A percentile compares a stretch with the other conserved stretches of the same genome.
These are phyloP conservation scores for Scheffersomyces stambukii DNA, from an alignment of 1,139 yeast genomes.

Conservation along the genomic window DNA sequence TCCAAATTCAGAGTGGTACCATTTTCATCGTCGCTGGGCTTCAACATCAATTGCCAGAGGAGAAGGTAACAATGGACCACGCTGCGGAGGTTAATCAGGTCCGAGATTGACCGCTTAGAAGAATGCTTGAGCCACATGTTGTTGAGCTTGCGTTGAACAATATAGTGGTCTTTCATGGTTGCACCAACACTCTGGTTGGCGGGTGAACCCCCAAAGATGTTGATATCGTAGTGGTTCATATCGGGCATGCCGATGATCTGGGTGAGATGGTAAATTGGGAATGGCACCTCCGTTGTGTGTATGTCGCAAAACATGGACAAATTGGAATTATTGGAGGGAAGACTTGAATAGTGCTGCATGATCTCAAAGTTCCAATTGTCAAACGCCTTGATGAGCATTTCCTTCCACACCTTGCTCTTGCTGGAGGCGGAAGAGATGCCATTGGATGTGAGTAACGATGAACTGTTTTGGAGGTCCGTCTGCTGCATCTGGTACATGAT, in stretches of 20 bases:
- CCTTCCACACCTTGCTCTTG: conserved; percentile 54
- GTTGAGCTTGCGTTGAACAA: conserved; percentile 48
- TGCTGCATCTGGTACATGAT: conserved; percentile 75
- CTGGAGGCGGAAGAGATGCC: conserved; percentile 16
- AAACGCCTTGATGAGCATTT: conserved; percentile 56
- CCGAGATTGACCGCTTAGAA: too few relatives aligned
- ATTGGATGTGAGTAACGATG: conserved; percentile 35
- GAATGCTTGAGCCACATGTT: conserved; percentile 42
- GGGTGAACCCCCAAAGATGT: conserved; percentile 78
- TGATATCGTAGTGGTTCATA: conserved; percentile 72
- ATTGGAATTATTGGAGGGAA: conserved; percentile 34
- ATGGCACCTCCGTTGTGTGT: conserved; percentile 16
- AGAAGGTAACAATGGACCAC: conserved; percentile 63
- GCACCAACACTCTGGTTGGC: conserved; percentile 76
- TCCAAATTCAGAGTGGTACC: conserved; percentile 14
- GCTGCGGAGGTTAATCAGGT: conserved; percentile 33
- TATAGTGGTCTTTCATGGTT: conserved; percentile 47
- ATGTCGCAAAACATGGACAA: conserved; percentile 7
- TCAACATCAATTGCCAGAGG: conserved; percentile 59
- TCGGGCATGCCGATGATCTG: conserved; percentile 63
- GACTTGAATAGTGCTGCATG: conserved; percentile 26
- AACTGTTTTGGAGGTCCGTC: conserved; percentile 53
- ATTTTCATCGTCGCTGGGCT: too few relatives aligned
- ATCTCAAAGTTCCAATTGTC: conserved; percentile 50
- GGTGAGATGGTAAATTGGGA: conserved; percentile 64